Percentiles rank a stretch among this genome's conserved stretches.
phyloP scores from a whole-genome alignment of 352 stramenopile genomes.

The Pythium utonaiense region DNA sequence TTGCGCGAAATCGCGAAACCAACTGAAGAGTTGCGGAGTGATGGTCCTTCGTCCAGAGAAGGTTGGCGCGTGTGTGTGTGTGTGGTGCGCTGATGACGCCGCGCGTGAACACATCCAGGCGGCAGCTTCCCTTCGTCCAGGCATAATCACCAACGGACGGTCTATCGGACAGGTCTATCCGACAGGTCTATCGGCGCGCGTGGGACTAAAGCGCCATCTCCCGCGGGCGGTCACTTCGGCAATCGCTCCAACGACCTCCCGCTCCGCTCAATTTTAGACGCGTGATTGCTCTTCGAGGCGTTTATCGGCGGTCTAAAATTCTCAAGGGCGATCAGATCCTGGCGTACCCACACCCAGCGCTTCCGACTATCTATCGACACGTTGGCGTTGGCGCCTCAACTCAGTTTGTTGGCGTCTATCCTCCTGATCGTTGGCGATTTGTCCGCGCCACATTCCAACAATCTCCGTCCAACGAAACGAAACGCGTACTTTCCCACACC shows the following conservation, averaged over 20 bases:
- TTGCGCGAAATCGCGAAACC: not conserved
- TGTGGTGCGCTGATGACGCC: not conserved
- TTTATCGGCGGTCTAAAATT: not conserved
- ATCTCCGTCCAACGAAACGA: too few relatives aligned
- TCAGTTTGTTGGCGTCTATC: not conserved
- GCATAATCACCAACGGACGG: not conserved
- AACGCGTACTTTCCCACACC: not conserved
- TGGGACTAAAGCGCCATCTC: too few relatives aligned
- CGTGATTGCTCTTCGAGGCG: not conserved
- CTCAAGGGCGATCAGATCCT: not conserved
- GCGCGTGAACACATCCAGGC: not conserved
- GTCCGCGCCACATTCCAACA: not conserved
- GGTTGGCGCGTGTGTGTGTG: not conserved
- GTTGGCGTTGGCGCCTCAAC: not conserved
- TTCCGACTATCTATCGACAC: not conserved
- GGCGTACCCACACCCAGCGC: not conserved
- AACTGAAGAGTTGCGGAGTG: not conserved
- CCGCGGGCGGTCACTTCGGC: too few relatives aligned
- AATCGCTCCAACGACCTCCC: too few relatives aligned
- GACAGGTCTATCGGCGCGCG: too few relatives aligned
- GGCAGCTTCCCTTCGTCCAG: not conserved
- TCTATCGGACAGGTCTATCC: too few relatives aligned
- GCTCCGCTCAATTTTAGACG: conserved; percentile 4
- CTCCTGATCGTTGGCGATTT: not conserved
- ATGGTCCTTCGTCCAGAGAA: not conserved